These are phyloP conservation scores for Morella rubra DNA, from an alignment of 306 rosid species.

Conservation along the genomic window DNA sequence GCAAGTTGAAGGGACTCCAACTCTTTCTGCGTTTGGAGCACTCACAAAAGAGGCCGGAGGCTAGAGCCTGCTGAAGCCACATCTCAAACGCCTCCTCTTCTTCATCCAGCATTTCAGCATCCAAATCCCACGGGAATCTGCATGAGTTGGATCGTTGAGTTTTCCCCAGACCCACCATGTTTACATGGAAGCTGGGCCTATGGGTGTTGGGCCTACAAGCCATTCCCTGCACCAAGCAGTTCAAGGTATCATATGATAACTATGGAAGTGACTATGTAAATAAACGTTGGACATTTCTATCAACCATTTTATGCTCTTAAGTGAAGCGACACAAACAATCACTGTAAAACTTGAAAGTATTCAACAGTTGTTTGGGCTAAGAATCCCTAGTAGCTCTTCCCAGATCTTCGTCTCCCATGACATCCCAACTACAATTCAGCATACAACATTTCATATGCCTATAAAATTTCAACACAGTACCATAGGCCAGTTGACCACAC, in stretches of 20 bases:
- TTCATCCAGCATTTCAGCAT: constrained; percentile 95
- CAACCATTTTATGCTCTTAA: background rate
- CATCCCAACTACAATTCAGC: background rate
- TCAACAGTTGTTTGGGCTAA: background rate
- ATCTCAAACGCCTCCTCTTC: constrained; percentile 87
- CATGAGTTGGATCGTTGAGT: constrained; percentile 75
- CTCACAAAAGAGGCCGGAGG: constrained; percentile 89
- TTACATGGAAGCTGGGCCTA: constrained; percentile 92
- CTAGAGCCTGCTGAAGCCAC: constrained; percentile 98
- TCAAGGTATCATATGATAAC: constrained; percentile 14
- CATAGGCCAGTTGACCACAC: background rate
- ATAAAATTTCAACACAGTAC: background rate
- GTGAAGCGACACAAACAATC: constrained; percentile 2
- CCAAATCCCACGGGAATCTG: constrained; percentile 93
- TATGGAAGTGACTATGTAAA: background rate
- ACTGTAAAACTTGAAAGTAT: background rate
- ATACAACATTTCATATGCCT: background rate
- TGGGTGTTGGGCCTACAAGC: constrained; percentile 97
- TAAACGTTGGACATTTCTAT: background rate
- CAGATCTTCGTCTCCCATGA: background rate
- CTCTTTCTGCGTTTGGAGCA: constrained; percentile 89
- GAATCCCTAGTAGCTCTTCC: background rate
- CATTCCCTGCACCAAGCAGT: constrained; percentile 72
- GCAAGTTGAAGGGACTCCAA: constrained; percentile 95
- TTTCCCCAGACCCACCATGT: constrained; percentile 97